Percentiles rank a stretch among this genome's conserved stretches.
Evolutionary conservation across 768 basidiomycete species (phyloP).

Genomic region (Mycena sanguinolenta): DNA sequence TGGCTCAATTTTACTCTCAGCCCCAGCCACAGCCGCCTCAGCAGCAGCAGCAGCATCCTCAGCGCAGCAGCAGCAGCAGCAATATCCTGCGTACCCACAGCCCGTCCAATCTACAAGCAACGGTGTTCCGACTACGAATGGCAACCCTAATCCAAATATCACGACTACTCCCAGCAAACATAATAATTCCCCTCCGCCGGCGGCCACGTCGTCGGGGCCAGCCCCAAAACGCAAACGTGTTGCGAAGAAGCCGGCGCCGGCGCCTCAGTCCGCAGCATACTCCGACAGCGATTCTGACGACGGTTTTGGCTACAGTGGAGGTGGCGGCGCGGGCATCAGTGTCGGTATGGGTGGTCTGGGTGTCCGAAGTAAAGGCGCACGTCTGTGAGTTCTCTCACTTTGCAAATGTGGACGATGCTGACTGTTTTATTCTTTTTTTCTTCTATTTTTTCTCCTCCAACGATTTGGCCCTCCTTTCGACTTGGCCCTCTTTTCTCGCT

Average conservation of each 20-base stretch:
- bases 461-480: too few species aligned
- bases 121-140: constrained; percentile 33
- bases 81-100: constrained; percentile 33
- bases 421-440: constrained; percentile 45
- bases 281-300: constrained; percentile 54
- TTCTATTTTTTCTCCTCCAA: constrained; percentile 5
- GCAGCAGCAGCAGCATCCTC: constrained; percentile 6
- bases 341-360: constrained; percentile 63
- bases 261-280: constrained; percentile 35
- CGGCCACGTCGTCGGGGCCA: constrained; percentile 15
- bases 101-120: constrained; percentile 30
- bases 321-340: constrained; percentile 55
- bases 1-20: constrained; percentile 42
- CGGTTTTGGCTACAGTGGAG: constrained; percentile 42
- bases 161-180: constrained; percentile 26
- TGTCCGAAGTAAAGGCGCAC: constrained; percentile 45
- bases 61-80: constrained; percentile 30
- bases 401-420: constrained; percentile 35
- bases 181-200: constrained; percentile 12
- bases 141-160: constrained; percentile 18
- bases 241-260: constrained; percentile 42
- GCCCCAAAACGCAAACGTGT: constrained; percentile 45
- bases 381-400: constrained; percentile 30
- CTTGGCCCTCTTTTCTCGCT: not conserved
- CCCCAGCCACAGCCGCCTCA: constrained; percentile 36